Conservation (phyloP, 2,329 filamentous ascomycete species). For the Hymenoscyphus infarciens region DNA sequence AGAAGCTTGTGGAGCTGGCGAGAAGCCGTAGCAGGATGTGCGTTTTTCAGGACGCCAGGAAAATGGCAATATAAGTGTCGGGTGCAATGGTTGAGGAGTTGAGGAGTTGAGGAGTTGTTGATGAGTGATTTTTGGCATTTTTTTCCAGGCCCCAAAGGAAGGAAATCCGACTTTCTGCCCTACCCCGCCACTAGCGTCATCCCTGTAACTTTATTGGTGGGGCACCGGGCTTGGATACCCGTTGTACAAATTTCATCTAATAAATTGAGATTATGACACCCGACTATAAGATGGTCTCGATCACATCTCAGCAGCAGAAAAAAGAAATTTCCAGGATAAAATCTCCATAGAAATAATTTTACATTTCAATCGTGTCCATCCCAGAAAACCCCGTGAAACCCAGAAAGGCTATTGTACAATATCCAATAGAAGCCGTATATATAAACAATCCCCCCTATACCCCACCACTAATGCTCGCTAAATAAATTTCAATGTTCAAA, state of each 20-base stretch:
- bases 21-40: neutral
- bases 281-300: neutral
- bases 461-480: neutral
- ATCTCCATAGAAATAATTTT: neutral
- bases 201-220: neutral
- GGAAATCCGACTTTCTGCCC: neutral
- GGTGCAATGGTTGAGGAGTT: neutral
- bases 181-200: slow-evolving; percentile 2
- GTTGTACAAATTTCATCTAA: neutral
- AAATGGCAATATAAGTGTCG: neutral
- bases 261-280: neutral
- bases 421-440: slow-evolving; percentile 5
- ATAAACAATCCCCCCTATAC: neutral
- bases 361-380: neutral
- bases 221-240: neutral
- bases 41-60: neutral
- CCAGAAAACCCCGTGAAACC: neutral
- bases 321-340: too few species aligned
- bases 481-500: neutral
- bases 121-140: slow-evolving; percentile 3
- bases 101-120: neutral
- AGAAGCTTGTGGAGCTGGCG: neutral
- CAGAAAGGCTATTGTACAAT: slow-evolving; percentile 9
- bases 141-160: neutral
- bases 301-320: too few species aligned